Percentiles rank a stretch among this genome's conserved stretches.
phyloP scores from a whole-genome alignment of 75 land plant species.

The Cupressus sempervirens region DNA sequence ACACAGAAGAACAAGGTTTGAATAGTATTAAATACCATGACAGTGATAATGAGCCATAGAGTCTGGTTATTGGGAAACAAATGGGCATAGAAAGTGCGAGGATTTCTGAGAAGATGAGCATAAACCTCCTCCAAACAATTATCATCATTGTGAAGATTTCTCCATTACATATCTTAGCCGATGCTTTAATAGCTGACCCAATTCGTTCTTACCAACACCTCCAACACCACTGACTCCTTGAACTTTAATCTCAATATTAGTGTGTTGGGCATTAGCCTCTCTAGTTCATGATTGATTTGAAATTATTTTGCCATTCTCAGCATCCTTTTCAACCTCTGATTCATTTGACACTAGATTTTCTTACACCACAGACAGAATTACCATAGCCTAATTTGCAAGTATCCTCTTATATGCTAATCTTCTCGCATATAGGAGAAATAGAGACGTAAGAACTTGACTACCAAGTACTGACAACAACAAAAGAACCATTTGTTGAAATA shows the following conservation, averaged over 20 bases:
- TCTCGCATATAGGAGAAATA: constrained; percentile 7
- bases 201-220: too few species aligned
- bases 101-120: constrained; percentile 7
- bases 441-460: constrained; percentile 3
- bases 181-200: too few species aligned
- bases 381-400: background rate
- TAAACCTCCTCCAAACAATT: background rate
- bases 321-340: too few species aligned
- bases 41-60: constrained; percentile 13
- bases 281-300: too few species aligned
- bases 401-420: background rate
- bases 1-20: background rate
- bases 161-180: too few species aligned
- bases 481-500: background rate
- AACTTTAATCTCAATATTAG: too few species aligned
- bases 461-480: constrained; percentile 8
- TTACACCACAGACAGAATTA: too few species aligned
- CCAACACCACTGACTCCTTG: too few species aligned
- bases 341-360: too few species aligned
- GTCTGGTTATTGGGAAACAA: constrained; percentile 14
- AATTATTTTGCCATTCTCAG: too few species aligned
- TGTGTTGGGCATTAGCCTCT: too few species aligned
- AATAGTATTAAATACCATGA: constrained; percentile 8
- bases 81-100: constrained; percentile 6
- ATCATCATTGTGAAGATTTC: too few species aligned